A percentile compares a stretch with the other conserved stretches of the same genome.
phyloP scores from a whole-genome alignment of 768 basidiomycete species.

The Fomitopsis pulvina region DNA sequence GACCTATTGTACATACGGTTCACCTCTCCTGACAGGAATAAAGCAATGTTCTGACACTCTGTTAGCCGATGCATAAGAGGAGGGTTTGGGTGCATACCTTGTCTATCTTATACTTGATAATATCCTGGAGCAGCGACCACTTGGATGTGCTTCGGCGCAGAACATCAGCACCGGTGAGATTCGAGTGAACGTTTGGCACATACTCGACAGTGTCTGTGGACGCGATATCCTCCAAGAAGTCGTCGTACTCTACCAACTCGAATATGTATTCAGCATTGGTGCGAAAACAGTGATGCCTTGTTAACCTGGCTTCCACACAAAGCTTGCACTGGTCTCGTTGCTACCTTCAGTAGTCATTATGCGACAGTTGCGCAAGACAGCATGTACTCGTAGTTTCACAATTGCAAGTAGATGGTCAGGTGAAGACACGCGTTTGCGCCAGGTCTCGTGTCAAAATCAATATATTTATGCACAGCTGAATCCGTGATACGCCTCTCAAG shows the following conservation, averaged over 20 bases:
- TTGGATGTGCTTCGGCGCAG: constrained; percentile 45
- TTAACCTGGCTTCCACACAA: constrained; percentile 51
- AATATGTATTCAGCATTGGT: constrained; percentile 5
- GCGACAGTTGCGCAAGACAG: not conserved
- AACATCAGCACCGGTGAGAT: not conserved
- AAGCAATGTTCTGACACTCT: constrained; percentile 25
- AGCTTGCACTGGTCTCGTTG: constrained; percentile 17
- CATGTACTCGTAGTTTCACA: not conserved
- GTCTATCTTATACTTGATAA: constrained; percentile 65
- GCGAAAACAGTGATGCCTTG: not conserved
- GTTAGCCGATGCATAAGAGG: not conserved
- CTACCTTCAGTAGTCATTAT: too few relatives aligned
- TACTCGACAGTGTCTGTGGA: constrained; percentile 60
- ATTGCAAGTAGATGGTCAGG: too few relatives aligned
- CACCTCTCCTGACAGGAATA: constrained; percentile 24
- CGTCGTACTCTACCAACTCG: constrained; percentile 46
- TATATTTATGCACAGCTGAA: too few relatives aligned
- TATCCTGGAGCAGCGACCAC: constrained; percentile 64
- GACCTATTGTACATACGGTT: constrained; percentile 24
- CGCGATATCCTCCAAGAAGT: constrained; percentile 53
- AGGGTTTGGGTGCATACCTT: constrained; percentile 36
- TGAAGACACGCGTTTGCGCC: too few relatives aligned
- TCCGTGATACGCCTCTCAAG: too few relatives aligned
- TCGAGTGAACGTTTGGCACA: constrained; percentile 17
- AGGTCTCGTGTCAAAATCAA: too few relatives aligned